phyloP scores from a whole-genome alignment of 176 grass and related monocot species.

The Carex parvula region DNA sequence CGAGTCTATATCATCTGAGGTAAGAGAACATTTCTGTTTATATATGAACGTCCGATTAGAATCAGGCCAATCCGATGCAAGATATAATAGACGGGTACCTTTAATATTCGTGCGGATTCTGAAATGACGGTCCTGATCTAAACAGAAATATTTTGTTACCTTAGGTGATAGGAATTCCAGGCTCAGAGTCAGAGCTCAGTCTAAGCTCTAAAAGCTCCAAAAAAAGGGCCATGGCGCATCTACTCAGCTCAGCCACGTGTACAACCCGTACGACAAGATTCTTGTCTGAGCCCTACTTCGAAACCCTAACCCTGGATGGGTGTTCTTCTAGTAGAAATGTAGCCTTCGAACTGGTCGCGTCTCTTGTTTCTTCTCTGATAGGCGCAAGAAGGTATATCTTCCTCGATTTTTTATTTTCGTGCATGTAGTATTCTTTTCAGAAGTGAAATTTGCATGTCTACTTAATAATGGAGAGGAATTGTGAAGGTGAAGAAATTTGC shows the following conservation, averaged over 20 bases:
- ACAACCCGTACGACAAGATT: not conserved
- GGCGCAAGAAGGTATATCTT: not conserved
- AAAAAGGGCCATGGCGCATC: not conserved
- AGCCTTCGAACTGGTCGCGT: not conserved
- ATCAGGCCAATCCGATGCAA: too few relatives aligned
- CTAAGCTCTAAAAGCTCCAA: not conserved
- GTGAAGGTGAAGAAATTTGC: not conserved
- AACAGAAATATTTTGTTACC: too few relatives aligned
- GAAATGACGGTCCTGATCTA: too few relatives aligned
- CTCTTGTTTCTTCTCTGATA: not conserved
- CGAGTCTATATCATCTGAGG: too few relatives aligned
- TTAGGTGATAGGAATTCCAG: too few relatives aligned
- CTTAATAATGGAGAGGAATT: not conserved
- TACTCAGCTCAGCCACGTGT: not conserved
- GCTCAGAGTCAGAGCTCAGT: not conserved
- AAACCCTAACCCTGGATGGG: not conserved
- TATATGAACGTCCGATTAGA: too few relatives aligned
- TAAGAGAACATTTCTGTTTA: too few relatives aligned
- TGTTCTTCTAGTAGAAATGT: not conserved
- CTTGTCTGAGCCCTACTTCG: not conserved
- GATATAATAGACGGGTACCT: too few relatives aligned
- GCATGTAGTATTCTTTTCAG: not conserved
- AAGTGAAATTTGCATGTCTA: not conserved
- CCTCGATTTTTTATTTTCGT: not conserved
- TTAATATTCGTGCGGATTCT: too few relatives aligned